Evolutionary conservation across 805 yeast genomes (phyloP), one percentile per base, ranked within the genome.

Genomic region (Schwanniomyces sp.): DNA sequence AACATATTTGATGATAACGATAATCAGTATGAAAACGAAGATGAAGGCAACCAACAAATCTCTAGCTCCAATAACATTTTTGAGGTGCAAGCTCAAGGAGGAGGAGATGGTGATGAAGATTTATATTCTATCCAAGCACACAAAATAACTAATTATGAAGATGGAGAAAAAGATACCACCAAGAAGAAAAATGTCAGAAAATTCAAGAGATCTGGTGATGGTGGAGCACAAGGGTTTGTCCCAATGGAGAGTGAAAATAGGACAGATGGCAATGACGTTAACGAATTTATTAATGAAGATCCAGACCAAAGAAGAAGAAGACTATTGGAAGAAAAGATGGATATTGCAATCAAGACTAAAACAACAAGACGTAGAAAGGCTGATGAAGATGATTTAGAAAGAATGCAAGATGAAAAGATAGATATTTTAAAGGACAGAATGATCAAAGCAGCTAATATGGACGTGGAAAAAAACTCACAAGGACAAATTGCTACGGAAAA

Each of bases 371-470:
- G 85, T 49, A 82, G 86, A 57, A 81, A 79, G 59, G 82, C 86
- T 42, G 92, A 88, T 58, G 98, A 94, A 57, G 96, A 90, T 61
- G 99, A 94, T 69, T 72, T 94, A 54, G 98, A 95, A 64, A 85
- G 90, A 60, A 86, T 89, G 85, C 95, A 91, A 64, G 99, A 94
- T 74, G 97, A 91, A 62, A 80, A 81, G 50, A 88, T 94, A 53
- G 83, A 89, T 45, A 78, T 79, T 51, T 76, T 94, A 55, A 88
- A 95, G 54, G 91, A 86, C 57, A 82, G 82, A 66, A 94, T 94
- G 99, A 88, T 91, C 58, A 80, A 83, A 54, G 92, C 91, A 4
- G 96, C 96, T 11, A 85, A 83, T 63, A 68, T 78, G 60, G 96
- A 88, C 67, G 81, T 81, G 44, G 86, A 82, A 55, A 65, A 74